These are phyloP conservation scores for Fusarium irregulare DNA, from an alignment of 2,329 filamentous ascomycete species.

Conservation along the genomic window DNA sequence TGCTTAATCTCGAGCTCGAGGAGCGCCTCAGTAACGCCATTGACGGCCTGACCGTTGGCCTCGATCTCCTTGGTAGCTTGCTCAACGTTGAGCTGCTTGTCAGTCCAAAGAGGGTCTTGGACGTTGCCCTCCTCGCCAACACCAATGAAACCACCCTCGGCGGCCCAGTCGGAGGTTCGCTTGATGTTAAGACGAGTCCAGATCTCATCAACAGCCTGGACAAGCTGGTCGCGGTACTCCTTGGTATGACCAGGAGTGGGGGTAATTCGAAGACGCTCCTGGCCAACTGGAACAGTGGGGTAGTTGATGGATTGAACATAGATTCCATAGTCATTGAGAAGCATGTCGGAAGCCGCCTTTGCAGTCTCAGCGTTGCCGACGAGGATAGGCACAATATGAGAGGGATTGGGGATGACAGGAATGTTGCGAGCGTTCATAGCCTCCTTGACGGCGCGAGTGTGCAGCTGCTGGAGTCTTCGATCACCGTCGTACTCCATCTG, in stretches of 20 bases:
- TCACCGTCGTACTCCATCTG: constrained; percentile 88
- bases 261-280: constrained; percentile 95
- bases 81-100: constrained; percentile 84
- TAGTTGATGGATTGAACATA: constrained; percentile 99
- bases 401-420: constrained; percentile 96
- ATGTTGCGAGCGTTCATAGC: constrained; percentile 83
- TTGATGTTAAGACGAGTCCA: constrained; percentile 92
- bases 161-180: constrained; percentile 91
- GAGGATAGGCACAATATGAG: constrained; percentile 92
- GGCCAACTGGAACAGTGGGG: constrained; percentile 96
- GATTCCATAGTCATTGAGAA: constrained; percentile 89
- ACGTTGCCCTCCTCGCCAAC: constrained; percentile 78
- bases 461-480: constrained; percentile 91
- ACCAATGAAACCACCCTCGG: constrained; percentile 91
- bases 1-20: constrained; percentile 65
- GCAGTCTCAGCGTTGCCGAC: constrained; percentile 95
- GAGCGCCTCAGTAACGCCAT: constrained; percentile 66
- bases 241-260: constrained; percentile 92
- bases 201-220: constrained; percentile 85
- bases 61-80: constrained; percentile 72
- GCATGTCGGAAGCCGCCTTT: constrained; percentile 90
- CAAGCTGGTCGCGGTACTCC: constrained; percentile 86
- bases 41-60: constrained; percentile 53
- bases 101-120: constrained; percentile 86
- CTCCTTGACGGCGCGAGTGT: constrained; percentile 94